These are phyloP conservation scores for Cyberlindnera maclurae DNA, from an alignment of 805 yeast species.

Conservation along the genomic window DNA sequence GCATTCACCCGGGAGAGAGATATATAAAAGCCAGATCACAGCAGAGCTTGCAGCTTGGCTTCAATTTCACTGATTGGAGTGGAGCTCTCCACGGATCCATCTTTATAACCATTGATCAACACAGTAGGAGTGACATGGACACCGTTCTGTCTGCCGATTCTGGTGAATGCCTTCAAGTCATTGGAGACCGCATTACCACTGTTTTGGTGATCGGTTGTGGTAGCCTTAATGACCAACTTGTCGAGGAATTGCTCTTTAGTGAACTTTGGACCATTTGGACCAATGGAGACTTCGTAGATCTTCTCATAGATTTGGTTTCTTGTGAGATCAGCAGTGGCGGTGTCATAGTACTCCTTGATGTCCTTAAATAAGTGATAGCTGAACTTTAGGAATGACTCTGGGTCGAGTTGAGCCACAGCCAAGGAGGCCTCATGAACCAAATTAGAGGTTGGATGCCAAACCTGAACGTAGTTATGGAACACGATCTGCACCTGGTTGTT, in stretches of 20 bases:
- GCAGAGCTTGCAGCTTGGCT: slow-evolving; percentile 17
- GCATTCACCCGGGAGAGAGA: not conserved
- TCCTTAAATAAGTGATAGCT: slow-evolving; percentile 49
- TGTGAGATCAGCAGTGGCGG: slow-evolving; percentile 43
- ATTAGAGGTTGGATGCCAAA: slow-evolving; percentile 81
- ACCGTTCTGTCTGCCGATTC: slow-evolving; percentile 67
- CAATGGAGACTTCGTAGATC: slow-evolving; percentile 44
- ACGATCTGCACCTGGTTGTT: slow-evolving; percentile 51
- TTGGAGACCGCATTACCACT: slow-evolving; percentile 49
- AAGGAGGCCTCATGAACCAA: slow-evolving; percentile 64
- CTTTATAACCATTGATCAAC: slow-evolving; percentile 58
- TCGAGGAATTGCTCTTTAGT: slow-evolving; percentile 26
- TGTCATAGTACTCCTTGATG: slow-evolving; percentile 53
- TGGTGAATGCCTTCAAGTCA: slow-evolving; percentile 69
- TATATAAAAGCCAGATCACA: slow-evolving; percentile 1
- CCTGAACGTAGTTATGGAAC: slow-evolving; percentile 73
- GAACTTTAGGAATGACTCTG: slow-evolving; percentile 49
- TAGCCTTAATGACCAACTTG: slow-evolving; percentile 21
- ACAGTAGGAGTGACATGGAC: slow-evolving; percentile 85
- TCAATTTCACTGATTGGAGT: slow-evolving; percentile 38
- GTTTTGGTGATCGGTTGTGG: slow-evolving; percentile 33
- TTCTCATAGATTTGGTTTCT: slow-evolving; percentile 50
- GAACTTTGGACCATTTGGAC: slow-evolving; percentile 28
- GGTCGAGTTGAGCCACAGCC: slow-evolving; percentile 55
- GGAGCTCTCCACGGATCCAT: slow-evolving; percentile 54